Evolutionary conservation across 2,329 filamentous ascomycete species (phyloP), one percentile per base, ranked within the genome.

Genomic region (Lasiodiplodia sp.): DNA sequence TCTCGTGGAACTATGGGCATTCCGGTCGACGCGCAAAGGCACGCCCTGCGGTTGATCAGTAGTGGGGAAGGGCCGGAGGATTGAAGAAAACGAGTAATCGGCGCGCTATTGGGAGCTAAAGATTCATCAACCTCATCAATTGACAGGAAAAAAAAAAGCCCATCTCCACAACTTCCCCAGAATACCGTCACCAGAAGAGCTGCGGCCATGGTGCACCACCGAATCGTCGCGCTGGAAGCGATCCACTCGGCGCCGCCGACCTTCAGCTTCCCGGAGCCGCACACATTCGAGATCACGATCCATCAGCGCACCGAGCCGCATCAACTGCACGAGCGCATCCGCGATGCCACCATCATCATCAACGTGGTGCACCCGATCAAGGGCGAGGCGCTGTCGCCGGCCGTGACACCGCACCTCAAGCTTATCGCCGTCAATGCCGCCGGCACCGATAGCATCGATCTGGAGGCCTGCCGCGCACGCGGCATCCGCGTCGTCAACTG

Each of bases 371-470:
- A 78, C 4, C 78, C 77, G 37, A 75, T 86, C 28, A 79, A 80
- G n/a, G 77, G 81, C 28, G 77, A 77, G 25, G 76, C 78, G 28
- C 79, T 85, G 21, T 69, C 73, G 63, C 72, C 74, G 62, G 73
- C 78, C 66, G 71, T 75, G 14, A 79, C 80, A 2, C 83, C 83
- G 18, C 73, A 81, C 68, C 78, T 86, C 37, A 77, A 79, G 68
- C 77, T 83, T 28, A 77, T 86, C 62, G 80, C 81, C 52, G 75
- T 82, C 21, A 81, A 81, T 71, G 84, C 83, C 38, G 82, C 83
- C 7, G 85, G 84, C 53, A 82, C 80, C 64, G 83, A 84, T 72
- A 80, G 79, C 68, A 76, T 86, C 37, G 83, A 85, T 72, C 78
- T 83, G 44, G 75, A 78, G 4, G 82, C 82, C 57, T 82, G 80